Conservation (phyloP, 148 eudicot species). For the Spergularia marina region DNA sequence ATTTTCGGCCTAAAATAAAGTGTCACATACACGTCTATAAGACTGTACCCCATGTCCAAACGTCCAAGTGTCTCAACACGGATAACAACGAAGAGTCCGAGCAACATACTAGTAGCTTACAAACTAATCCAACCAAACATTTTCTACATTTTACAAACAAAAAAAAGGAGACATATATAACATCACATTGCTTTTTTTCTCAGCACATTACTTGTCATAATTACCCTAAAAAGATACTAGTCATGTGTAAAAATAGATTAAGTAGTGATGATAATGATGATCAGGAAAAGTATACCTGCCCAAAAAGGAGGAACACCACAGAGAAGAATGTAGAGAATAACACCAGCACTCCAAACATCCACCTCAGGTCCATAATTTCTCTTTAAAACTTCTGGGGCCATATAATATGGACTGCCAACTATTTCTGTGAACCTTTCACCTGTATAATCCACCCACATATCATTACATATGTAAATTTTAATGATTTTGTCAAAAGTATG, state of each 20-base stretch:
- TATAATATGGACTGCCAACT: conserved; percentile 90
- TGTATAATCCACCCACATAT: conserved; percentile 19
- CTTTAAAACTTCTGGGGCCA: conserved; percentile 93
- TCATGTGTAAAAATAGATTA: neutral
- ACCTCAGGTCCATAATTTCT: conserved; percentile 87
- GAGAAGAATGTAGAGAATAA: conserved; percentile 72
- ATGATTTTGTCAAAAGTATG: neutral
- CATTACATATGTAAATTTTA: neutral
- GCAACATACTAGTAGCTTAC: no score
- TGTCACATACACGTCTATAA: no score
- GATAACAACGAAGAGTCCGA: no score
- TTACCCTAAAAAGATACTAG: neutral
- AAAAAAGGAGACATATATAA: no score
- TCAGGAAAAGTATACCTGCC: conserved; percentile 54
- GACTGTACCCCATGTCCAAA: no score
- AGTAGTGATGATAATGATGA: neutral
- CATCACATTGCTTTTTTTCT: no score
- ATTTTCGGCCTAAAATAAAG: neutral
- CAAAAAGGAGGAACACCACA: conserved; percentile 97
- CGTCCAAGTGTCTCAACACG: no score
- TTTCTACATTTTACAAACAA: no score
- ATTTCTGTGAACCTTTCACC: conserved; percentile 79
- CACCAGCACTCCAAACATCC: conserved; percentile 94
- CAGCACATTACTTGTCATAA: no score
- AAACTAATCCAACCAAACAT: no score